Base-by-base conservation (phyloP, 1,284 basidiomycete genomes). In the Ganoderma sinense region DNA sequence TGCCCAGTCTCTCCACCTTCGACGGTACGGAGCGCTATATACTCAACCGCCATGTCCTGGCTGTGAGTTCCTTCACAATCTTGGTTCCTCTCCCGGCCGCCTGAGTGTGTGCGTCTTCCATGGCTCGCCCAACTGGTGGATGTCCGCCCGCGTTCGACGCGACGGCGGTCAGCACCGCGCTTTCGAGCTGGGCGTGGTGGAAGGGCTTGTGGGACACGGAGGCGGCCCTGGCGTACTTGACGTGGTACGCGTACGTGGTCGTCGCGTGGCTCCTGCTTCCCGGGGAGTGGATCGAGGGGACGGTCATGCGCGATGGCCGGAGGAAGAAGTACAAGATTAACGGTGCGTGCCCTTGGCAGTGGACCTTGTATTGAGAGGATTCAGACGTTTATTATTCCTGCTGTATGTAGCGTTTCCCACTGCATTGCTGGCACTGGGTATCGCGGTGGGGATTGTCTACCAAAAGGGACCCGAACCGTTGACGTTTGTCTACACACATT, bases 271-370 rank as follows among this genome's bases (percentile, higher is more conserved):
- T 84, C 14, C 76, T 97, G 43, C 83, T 99, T 10, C 98, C 98
- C 0, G 97, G 96, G 7, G 93, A 96, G 73, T 89, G 89, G 87
- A 86, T 98, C 14, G 86, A 95, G 71, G 98, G 98, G 14, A 89
- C 87, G 13, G 84, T 88, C 29, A 82, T 99, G 74, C 87, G 98
- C 58, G 92, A 91, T 55, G 97, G 97, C 0, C 84, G 84, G 66
- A 91, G 87, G 75, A 91, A 93, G 79, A 84, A 85, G 71, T 99
- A 99, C 87, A 98, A 96, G 83, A 96, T 98, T 77, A 99, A 99
- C 84, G 97, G 97, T 97, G 77, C 72, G 82, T 76, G 26, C 55
- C 40, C 26, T 13, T n/a, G n/a, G n/a, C 55, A 61, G 58, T 18
- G 41, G 11, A 56, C 65, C 10, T 59, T 60, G 8, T 2, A 8